Conservation (phyloP, 441 rosid genomes). For the Populus hybrid region DNA sequence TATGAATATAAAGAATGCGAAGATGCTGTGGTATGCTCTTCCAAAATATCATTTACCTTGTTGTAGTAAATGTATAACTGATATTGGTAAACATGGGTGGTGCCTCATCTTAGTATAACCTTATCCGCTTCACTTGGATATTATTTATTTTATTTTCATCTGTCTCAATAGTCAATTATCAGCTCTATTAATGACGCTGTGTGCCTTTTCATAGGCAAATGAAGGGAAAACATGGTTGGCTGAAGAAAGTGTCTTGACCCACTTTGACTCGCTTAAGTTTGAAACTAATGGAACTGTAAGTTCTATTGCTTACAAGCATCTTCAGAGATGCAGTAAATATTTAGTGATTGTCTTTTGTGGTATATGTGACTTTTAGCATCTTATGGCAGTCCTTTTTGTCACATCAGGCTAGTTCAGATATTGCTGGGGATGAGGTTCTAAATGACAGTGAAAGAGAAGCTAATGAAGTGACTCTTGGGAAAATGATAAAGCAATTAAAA, state of each 20-base stretch:
- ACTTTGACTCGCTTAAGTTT: conserved; percentile 68
- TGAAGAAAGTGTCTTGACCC: conserved; percentile 69
- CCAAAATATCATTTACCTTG: neutral
- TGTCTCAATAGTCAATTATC: neutral
- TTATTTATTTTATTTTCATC: neutral
- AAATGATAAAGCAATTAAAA: conserved; percentile 71
- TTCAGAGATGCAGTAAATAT: conserved; percentile 9
- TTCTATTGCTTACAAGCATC: conserved; percentile 18
- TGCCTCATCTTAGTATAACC: neutral
- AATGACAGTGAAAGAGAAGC: conserved; percentile 69
- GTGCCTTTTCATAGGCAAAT: conserved; percentile 42
- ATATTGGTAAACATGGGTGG: conserved; percentile 3
- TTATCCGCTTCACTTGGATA: neutral
- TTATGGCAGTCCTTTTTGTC: conserved; percentile 15
- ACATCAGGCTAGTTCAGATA: conserved; percentile 52
- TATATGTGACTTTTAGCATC: conserved; percentile 20
- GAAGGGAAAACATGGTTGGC: conserved; percentile 81
- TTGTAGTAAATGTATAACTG: neutral
- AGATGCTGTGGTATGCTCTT: conserved; percentile 46
- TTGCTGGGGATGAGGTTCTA: conserved; percentile 43
- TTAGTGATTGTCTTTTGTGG: conserved; percentile 11
- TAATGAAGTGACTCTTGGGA: conserved; percentile 77
- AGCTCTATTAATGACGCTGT: conserved; percentile 14
- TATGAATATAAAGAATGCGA: conserved; percentile 58
- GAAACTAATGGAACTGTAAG: conserved; percentile 63